phyloP scores from a whole-genome alignment of 2,329 filamentous ascomycete genomes.

The Ophiocordyceps camponoti-floridani region DNA sequence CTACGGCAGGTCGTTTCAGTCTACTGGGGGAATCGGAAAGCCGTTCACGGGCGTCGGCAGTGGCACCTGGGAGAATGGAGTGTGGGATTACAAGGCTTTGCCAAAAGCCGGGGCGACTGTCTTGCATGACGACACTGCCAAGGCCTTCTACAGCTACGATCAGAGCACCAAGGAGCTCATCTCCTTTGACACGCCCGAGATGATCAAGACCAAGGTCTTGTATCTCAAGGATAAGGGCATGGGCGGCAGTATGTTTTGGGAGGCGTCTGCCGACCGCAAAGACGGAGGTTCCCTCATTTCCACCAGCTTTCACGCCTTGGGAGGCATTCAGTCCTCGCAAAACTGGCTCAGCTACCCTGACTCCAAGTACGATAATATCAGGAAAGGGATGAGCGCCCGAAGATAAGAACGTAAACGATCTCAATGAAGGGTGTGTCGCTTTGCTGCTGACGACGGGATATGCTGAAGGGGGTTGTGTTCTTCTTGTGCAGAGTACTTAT shows the following conservation, averaged over 20 bases:
- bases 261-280: conserved; percentile 49
- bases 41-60: conserved; percentile 44
- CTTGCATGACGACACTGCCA: conserved; percentile 34
- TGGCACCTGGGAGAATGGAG: conserved; percentile 54
- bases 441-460: neutral
- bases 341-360: conserved; percentile 34
- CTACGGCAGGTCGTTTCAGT: conserved; percentile 11
- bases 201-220: conserved; percentile 41
- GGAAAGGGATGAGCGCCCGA: conserved; percentile 6
- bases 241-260: conserved; percentile 77
- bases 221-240: conserved; percentile 46
- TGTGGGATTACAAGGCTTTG: conserved; percentile 70
- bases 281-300: conserved; percentile 42
- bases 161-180: conserved; percentile 40
- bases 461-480: too few species aligned
- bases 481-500: too few species aligned
- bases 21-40: conserved; percentile 45
- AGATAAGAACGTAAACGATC: neutral
- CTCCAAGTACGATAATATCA: conserved; percentile 38
- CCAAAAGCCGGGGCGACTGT: conserved; percentile 43
- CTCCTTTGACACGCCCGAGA: conserved; percentile 49
- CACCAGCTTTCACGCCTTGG: conserved; percentile 22
- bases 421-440: neutral
- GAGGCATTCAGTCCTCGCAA: conserved; percentile 22
- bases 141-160: conserved; percentile 59